These are phyloP conservation scores for Diospyros kaki DNA, from an alignment of 148 eudicot genomes.

Conservation along the genomic window DNA sequence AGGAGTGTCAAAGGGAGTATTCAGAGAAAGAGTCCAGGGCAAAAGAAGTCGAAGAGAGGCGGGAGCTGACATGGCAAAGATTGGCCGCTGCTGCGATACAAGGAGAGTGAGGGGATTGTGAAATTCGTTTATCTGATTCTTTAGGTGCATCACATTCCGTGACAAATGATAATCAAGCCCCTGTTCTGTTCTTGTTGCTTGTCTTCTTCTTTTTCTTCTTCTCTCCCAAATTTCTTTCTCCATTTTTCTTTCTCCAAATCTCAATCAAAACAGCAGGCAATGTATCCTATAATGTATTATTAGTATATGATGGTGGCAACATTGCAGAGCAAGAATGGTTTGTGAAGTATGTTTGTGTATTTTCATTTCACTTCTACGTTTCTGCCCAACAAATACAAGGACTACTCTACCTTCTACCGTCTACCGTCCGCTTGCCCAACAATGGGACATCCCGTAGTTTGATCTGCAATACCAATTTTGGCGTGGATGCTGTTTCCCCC, in stretches of 20 bases:
- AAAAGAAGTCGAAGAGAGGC: slow-evolving; percentile 40
- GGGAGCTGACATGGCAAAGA: slow-evolving; percentile 53
- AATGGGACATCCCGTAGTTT: too few species aligned
- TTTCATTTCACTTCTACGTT: slow-evolving; percentile 7
- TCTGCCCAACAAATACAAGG: not conserved
- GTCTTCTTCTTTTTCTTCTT: not conserved
- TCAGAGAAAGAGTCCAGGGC: slow-evolving; percentile 47
- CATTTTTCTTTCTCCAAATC: not conserved
- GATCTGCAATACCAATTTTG: too few species aligned
- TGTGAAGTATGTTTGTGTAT: slow-evolving; percentile 11
- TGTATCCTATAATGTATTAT: slow-evolving; percentile 10
- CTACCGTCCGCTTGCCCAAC: too few species aligned
- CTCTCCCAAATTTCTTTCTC: not conserved
- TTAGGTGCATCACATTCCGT: not conserved
- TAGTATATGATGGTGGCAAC: slow-evolving; percentile 2
- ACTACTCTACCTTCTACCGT: not conserved
- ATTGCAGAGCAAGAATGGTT: slow-evolving; percentile 10
- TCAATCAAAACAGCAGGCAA: slow-evolving; percentile 8
- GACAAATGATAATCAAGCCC: not conserved
- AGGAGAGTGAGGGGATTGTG: slow-evolving; percentile 20
- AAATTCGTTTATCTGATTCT: not conserved
- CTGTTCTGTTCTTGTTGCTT: not conserved
- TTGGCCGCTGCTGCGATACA: slow-evolving; percentile 42
- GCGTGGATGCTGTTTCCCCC: too few species aligned
- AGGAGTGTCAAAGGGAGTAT: slow-evolving; percentile 56